Percentiles rank a stretch among this genome's conserved stretches.
Evolutionary conservation across 169 alveolate genomes (phyloP).

Genomic region (Blepharisma undulans): DNA sequence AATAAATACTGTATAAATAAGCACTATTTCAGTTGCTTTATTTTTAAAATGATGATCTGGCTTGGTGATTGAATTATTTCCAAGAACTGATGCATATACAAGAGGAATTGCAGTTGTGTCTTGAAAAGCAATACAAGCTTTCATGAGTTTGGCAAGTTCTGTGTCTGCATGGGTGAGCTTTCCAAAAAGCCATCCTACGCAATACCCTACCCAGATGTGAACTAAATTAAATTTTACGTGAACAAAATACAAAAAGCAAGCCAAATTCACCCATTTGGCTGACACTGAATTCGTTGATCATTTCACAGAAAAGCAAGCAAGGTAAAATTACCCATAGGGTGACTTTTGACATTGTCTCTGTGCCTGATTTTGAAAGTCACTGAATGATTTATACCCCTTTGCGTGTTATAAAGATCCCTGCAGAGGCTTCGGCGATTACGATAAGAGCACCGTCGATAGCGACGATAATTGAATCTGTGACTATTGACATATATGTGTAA

Average conservation of each 20-base stretch:
- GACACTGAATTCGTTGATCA: neutral
- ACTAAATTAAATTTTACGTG: conserved; percentile 9
- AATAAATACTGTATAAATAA: conserved; percentile 35
- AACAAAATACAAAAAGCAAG: conserved; percentile 27
- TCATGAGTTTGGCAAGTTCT: neutral
- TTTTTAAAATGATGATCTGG: neutral
- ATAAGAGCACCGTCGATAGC: conserved; percentile 24
- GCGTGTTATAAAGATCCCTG: conserved; percentile 23
- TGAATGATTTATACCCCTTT: conserved; percentile 11
- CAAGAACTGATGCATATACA: conserved; percentile 10
- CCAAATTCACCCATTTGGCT: conserved; percentile 10
- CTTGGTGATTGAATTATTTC: neutral
- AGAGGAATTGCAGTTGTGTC: conserved; percentile 40
- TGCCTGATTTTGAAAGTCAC: neutral
- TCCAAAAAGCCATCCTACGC: neutral
- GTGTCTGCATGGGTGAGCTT: neutral
- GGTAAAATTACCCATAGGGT: conserved; percentile 20
- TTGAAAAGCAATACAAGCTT: neutral
- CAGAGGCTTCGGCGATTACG: neutral
- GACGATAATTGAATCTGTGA: neutral
- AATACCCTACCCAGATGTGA: conserved; percentile 1
- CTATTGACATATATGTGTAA: neutral
- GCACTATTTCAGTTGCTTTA: neutral
- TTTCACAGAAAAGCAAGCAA: conserved; percentile 14
- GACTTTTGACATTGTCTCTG: neutral